A percentile compares a stretch with the other conserved stretches of the same genome.
Conservation (phyloP, 345 rosid species). For the Euphorbia pulcherrima region DNA sequence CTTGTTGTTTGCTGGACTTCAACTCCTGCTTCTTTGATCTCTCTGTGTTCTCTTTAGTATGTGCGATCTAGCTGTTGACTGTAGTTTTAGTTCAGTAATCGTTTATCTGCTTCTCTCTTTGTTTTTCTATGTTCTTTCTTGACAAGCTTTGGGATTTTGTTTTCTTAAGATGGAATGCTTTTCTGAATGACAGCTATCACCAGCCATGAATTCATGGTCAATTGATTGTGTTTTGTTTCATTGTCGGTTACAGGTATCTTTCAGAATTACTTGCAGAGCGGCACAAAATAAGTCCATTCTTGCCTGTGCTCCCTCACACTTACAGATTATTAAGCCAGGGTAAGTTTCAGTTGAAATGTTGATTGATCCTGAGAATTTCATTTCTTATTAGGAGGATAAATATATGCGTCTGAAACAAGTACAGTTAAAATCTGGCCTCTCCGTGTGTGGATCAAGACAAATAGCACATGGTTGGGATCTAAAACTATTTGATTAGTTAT, state of each 20-base stretch:
- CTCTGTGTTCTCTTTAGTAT: not conserved
- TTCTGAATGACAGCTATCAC: not conserved
- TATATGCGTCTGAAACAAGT: too few species aligned
- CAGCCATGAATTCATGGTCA: not conserved
- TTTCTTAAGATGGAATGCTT: not conserved
- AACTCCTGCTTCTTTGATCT: not conserved
- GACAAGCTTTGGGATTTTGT: not conserved
- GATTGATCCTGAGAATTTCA: not conserved
- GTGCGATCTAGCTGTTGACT: not conserved
- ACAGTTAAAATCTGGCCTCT: not conserved
- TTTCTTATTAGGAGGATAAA: not conserved
- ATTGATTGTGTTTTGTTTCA: not conserved
- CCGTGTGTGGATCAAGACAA: not conserved
- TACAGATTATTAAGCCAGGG: constrained; percentile 72
- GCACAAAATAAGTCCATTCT: constrained; percentile 62
- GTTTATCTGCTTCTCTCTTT: not conserved
- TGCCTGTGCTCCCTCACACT: constrained; percentile 59
- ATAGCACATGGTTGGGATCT: not conserved
- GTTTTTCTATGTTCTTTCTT: not conserved
- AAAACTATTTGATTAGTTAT: not conserved
- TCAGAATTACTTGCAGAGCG: constrained; percentile 73
- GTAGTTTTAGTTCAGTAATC: not conserved
- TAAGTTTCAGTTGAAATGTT: constrained; percentile 29
- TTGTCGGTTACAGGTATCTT: constrained; percentile 53
- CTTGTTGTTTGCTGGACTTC: not conserved